Evolutionary conservation across 192 early-diverging fungal species (phyloP).

Genomic region (Entophlyctis luteolus): DNA sequence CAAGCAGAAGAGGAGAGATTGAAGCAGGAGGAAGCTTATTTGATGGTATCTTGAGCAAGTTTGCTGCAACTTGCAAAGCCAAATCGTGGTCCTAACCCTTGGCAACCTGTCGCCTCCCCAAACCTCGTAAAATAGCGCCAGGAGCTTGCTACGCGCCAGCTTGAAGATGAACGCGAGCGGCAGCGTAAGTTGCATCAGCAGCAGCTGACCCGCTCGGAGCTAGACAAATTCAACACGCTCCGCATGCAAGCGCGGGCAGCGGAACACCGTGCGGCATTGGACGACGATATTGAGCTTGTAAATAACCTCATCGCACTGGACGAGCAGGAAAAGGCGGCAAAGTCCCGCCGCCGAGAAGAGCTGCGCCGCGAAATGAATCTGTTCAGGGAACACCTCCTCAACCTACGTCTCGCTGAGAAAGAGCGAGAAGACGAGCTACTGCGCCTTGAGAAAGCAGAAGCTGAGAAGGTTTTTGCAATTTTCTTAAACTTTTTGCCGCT

Average conservation of each 20-base stretch:
- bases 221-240: constrained; percentile 51
- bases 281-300: constrained; percentile 45
- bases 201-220: constrained; percentile 36
- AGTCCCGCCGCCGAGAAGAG: constrained; percentile 34
- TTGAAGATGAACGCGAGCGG: constrained; percentile 46
- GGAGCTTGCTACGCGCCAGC: constrained; percentile 33
- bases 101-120: no score
- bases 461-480: constrained; percentile 34
- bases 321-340: constrained; percentile 29
- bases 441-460: constrained; percentile 38
- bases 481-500: neutral
- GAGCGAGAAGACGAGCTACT: constrained; percentile 43
- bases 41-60: constrained; percentile 36
- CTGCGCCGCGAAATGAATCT: constrained; percentile 42
- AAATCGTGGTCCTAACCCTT: no score
- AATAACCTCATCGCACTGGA: constrained; percentile 45
- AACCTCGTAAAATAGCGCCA: constrained; percentile 32
- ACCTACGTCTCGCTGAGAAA: constrained; percentile 32
- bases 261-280: constrained; percentile 38
- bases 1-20: constrained; percentile 42
- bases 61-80: neutral
- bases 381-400: constrained; percentile 44
- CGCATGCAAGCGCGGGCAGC: constrained; percentile 32
- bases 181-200: constrained; percentile 39
- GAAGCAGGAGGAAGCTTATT: constrained; percentile 46